phyloP scores from a whole-genome alignment of 2,329 filamentous ascomycete genomes.

The Trematosphaeria pertusa region DNA sequence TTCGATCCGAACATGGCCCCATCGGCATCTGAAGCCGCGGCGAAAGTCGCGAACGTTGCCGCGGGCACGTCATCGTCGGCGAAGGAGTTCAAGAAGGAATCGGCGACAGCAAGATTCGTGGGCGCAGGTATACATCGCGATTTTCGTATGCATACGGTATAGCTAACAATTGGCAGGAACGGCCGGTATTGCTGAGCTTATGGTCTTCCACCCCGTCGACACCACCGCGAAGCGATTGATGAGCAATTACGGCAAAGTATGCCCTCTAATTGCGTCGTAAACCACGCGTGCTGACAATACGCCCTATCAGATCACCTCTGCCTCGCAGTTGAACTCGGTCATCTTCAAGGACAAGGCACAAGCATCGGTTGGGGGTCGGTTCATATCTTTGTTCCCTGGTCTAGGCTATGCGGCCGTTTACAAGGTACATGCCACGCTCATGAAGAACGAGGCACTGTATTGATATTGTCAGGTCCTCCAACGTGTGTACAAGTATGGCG shows the following conservation, averaged over 20 bases:
- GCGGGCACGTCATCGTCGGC: conserved; percentile 51
- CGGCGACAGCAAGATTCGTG: conserved; percentile 82
- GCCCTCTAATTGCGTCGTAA: neutral
- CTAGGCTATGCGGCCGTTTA: conserved; percentile 97
- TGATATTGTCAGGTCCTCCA: conserved; percentile 71
- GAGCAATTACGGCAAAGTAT: conserved; percentile 88
- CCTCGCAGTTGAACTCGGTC: conserved; percentile 79
- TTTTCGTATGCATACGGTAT: neutral
- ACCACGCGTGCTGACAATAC: conserved; percentile 20
- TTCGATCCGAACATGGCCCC: conserved; percentile 33
- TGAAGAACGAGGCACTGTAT: neutral
- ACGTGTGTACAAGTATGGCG: conserved; percentile 98
- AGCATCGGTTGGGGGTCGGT: conserved; percentile 76
- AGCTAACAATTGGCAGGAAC: conserved; percentile 67
- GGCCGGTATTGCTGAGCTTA: conserved; percentile 90
- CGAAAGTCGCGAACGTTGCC: conserved; percentile 38
- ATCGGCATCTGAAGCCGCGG: conserved; percentile 35
- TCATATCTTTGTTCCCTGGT: conserved; percentile 94
- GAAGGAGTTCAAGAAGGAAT: conserved; percentile 81
- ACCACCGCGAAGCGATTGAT: conserved; percentile 98
- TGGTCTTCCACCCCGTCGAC: conserved; percentile 83
- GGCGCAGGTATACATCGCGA: conserved; percentile 77
- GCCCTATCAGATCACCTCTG: conserved; percentile 59
- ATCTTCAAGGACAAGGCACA: conserved; percentile 90
- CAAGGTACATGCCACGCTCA: conserved; percentile 65